Percentiles rank a stretch among this genome's conserved stretches.
phyloP scores from a whole-genome alignment of 805 yeast genomes.

The Metschnikowia dekortorum region DNA sequence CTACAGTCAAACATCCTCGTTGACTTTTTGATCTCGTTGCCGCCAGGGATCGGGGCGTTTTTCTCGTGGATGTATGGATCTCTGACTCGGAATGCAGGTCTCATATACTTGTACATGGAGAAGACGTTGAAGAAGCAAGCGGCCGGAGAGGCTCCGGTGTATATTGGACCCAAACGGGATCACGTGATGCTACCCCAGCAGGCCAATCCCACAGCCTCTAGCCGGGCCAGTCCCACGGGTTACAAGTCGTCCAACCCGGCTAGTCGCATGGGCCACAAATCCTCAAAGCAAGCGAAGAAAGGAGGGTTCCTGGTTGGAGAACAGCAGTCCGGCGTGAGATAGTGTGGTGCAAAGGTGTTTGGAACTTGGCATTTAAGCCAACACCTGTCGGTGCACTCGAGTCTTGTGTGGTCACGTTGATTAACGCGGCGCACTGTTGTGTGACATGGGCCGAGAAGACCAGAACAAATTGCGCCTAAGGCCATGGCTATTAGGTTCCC shows the following conservation, averaged over 20 bases:
- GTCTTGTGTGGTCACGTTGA: not conserved
- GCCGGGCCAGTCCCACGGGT: too few species aligned
- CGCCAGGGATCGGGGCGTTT: slow-evolving; percentile 76
- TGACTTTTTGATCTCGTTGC: slow-evolving; percentile 70
- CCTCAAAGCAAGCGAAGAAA: not conserved
- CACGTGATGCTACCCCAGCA: not conserved
- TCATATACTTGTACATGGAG: slow-evolving; percentile 46
- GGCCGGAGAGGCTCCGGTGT: slow-evolving; percentile 9
- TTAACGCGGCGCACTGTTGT: too few species aligned
- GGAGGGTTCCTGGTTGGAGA: not conserved
- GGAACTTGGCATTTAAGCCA: too few species aligned
- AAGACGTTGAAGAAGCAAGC: slow-evolving; percentile 7
- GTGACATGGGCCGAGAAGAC: too few species aligned
- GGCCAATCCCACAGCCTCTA: too few species aligned
- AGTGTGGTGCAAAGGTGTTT: too few species aligned
- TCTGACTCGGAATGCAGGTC: slow-evolving; percentile 84
- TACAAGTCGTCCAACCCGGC: too few species aligned
- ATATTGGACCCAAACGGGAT: slow-evolving; percentile 7
- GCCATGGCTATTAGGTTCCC: too few species aligned
- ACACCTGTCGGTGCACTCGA: not conserved
- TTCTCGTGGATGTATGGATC: slow-evolving; percentile 81
- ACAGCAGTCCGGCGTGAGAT: not conserved
- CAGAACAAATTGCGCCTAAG: too few species aligned
- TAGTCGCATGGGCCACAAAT: not conserved
- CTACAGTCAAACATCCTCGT: slow-evolving; percentile 72